Conservation (phyloP, 2,329 filamentous ascomycete species). For the Acrodontium crateriforme region DNA sequence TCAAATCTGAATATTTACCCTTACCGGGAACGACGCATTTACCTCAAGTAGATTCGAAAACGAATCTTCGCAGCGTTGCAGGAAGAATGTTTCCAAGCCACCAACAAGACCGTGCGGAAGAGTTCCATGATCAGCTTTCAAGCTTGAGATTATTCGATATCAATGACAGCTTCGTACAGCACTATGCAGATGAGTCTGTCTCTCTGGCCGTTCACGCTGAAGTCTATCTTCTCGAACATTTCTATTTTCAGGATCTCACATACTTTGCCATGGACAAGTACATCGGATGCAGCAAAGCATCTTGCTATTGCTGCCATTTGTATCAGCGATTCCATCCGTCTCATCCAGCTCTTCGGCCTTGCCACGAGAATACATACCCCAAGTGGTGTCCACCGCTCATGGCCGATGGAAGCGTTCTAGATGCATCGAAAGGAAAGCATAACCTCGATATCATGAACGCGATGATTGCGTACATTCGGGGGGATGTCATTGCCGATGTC, state of each 20-base stretch:
- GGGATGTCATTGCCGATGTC: too few relatives aligned
- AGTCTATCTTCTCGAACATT: not conserved
- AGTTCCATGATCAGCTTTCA: not conserved
- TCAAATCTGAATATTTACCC: too few relatives aligned
- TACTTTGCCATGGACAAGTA: not conserved
- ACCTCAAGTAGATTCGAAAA: not conserved
- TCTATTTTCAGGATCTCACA: not conserved
- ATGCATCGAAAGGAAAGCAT: too few relatives aligned
- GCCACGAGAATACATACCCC: not conserved
- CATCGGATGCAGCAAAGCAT: not conserved
- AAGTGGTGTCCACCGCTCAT: not conserved
- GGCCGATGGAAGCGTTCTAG: too few relatives aligned
- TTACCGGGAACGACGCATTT: too few relatives aligned
- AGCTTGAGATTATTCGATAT: not conserved
- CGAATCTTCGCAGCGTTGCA: not conserved
- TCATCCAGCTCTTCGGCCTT: not conserved
- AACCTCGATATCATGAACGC: too few relatives aligned
- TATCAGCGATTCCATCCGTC: not conserved
- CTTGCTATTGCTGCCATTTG: not conserved
- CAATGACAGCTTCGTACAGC: too few relatives aligned
- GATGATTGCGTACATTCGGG: too few relatives aligned
- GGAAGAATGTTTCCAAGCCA: not conserved
- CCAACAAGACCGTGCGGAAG: not conserved
- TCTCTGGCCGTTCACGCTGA: not conserved
- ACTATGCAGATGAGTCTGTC: too few relatives aligned